Base-by-base conservation (phyloP, 108 stramenopile genomes). In the Skeletonema menzelii region DNA sequence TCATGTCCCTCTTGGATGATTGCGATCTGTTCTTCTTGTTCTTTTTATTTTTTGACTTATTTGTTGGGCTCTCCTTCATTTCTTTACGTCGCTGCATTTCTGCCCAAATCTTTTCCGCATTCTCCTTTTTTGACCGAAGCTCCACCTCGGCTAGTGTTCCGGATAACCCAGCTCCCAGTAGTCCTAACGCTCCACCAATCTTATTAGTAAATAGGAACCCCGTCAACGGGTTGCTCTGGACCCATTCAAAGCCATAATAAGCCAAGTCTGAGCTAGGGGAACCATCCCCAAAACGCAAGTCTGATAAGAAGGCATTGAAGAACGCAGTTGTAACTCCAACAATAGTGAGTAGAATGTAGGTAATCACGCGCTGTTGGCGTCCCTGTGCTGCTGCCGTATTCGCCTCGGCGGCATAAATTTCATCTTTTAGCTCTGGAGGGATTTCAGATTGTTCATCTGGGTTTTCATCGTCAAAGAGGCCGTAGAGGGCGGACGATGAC, bases 381-480 rank as follows among this genome's bases (percentile, higher is more conserved):
- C 80, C 83, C 65, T 87, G 76, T 13, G 89, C 90, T 8, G 94
- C 88, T 14, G 80, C 77, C 0, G 91, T 95, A 27, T 90, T 88
- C 49, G 88, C 87, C 80, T 95, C 94, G 28, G 94, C 94, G 14
- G 34, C 27, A 38, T 84, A 89, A 35, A 95, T 91, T 73, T 93
- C 92, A 20, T 82, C 70, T 27, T 61, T 53, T 1, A 91, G 38
- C 72, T 91, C 88, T 13, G 74, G 61, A 2, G 92, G 92, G 55
- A 93, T 91, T 38, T 38, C 37, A 8, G 30, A 24, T 15, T 35
- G 12, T 8, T 59, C 35, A 31, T 53, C 32, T 14, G 58, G 15
- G 11, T 70, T 13, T 35, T 42, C 28, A 24, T 63, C 49, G 46
- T 72, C 71, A 34, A 72, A 63, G 20, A 72, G 60, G 20, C 71